Conservation (phyloP, 2,329 filamentous ascomycete genomes). For the Alternaria sp. region DNA sequence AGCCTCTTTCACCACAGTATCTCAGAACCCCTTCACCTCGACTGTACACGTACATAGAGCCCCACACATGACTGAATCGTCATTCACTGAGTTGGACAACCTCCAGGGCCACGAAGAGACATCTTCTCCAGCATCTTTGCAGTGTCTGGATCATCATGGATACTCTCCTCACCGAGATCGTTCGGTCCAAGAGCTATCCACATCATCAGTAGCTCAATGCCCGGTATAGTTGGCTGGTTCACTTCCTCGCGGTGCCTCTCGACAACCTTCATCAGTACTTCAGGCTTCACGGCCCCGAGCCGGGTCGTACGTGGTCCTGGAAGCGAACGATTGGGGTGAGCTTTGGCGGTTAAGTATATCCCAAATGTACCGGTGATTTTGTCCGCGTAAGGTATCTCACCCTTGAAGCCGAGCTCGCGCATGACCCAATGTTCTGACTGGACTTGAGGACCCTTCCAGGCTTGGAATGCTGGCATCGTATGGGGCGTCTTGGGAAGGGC, state of each 20-base stretch:
- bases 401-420: neutral
- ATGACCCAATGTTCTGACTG: neutral
- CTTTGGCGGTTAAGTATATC: rapidly evolving
- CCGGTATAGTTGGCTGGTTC: neutral
- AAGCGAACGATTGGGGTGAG: neutral
- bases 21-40: neutral
- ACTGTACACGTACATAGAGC: neutral
- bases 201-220: neutral
- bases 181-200: neutral
- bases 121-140: neutral
- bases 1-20: neutral
- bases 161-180: neutral
- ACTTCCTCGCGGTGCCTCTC: neutral
- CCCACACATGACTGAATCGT: rapidly evolving
- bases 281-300: neutral
- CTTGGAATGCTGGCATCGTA: neutral
- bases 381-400: neutral
- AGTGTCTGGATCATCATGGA: neutral
- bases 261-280: neutral
- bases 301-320: neutral
- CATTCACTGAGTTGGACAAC: neutral
- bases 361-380: neutral
- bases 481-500: neutral
- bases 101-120: neutral
- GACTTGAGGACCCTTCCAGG: neutral